Evolutionary conservation across 805 yeast genomes (phyloP).

Genomic region (Saturnispora bothae): DNA sequence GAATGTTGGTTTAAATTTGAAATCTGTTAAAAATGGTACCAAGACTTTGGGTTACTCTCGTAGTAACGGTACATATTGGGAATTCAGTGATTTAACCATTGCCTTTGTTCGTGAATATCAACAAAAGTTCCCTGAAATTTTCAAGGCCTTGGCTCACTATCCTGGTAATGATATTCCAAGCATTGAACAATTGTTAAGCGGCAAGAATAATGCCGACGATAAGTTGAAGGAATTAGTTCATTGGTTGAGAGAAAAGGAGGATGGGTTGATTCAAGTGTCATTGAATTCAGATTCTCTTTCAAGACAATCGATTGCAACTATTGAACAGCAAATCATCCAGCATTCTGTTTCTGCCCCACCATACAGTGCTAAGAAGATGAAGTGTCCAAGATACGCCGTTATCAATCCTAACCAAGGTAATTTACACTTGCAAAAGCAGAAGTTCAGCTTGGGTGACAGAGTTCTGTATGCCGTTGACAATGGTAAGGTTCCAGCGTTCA

Average conservation of each 20-base stretch:
- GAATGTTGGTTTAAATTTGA: constrained; percentile 76
- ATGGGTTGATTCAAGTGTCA: constrained; percentile 49
- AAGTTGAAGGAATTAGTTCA: constrained; percentile 27
- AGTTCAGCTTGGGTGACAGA: constrained; percentile 80
- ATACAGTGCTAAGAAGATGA: constrained; percentile 44
- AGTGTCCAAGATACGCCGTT: constrained; percentile 75
- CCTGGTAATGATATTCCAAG: constrained; percentile 28
- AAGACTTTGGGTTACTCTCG: constrained; percentile 86
- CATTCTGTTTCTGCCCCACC: constrained; percentile 36
- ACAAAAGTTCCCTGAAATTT: constrained; percentile 50
- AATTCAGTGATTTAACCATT: constrained; percentile 66
- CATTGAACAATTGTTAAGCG: constrained; percentile 29
- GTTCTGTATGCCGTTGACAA: constrained; percentile 74
- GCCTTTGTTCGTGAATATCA: constrained; percentile 53
- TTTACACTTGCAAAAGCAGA: constrained; percentile 62
- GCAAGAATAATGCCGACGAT: constrained; percentile 31
- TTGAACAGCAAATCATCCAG: constrained; percentile 51
- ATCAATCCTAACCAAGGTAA: constrained; percentile 65
- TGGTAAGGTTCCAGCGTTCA: constrained; percentile 81
- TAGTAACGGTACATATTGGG: constrained; percentile 63
- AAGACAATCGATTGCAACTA: constrained; percentile 47
- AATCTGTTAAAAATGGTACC: constrained; percentile 65
- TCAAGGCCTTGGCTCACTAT: constrained; percentile 26
- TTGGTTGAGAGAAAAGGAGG: constrained; percentile 41
- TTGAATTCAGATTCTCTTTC: constrained; percentile 73